Evolutionary conservation across 2,329 filamentous ascomycete genomes (phyloP).

Genomic region (Scolecobasidium constrictum): DNA sequence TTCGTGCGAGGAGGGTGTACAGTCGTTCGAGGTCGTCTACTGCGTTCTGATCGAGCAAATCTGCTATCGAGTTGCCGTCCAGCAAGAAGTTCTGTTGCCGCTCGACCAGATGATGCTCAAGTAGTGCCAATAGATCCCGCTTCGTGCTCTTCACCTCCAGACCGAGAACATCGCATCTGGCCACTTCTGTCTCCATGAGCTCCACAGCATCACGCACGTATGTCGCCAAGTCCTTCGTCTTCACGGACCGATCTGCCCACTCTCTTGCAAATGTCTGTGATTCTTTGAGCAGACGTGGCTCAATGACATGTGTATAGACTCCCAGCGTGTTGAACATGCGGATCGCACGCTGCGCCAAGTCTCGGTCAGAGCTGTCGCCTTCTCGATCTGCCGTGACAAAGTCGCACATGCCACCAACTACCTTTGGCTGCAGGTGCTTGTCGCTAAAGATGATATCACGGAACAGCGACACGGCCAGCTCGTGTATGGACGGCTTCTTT

Average conservation of each 20-base stretch:
- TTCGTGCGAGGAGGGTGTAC: constrained; percentile 65
- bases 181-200: constrained; percentile 61
- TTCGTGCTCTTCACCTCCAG: constrained; percentile 70
- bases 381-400: constrained; percentile 64
- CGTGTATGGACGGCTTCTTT: constrained; percentile 60
- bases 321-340: constrained; percentile 77
- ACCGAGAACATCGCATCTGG: constrained; percentile 68
- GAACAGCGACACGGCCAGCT: constrained; percentile 70
- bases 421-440: constrained; percentile 37
- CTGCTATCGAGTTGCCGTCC: constrained; percentile 54
- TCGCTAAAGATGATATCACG: constrained; percentile 49
- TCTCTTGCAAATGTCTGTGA: constrained; percentile 58
- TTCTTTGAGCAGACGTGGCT: constrained; percentile 57
- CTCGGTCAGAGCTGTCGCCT: constrained; percentile 36
- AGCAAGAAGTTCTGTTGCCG: constrained; percentile 53
- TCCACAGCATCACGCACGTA: constrained; percentile 53
- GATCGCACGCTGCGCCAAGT: constrained; percentile 42
- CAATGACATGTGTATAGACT: constrained; percentile 70
- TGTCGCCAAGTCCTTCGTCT: constrained; percentile 49
- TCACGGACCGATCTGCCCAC: constrained; percentile 58
- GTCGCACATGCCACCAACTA: constrained; percentile 62
- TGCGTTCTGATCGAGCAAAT: constrained; percentile 61
- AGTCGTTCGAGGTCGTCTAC: constrained; percentile 61
- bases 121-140: constrained; percentile 58
- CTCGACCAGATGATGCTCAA: constrained; percentile 63